phyloP scores from a whole-genome alignment of 2,329 filamentous ascomycete species.

The Ascosphaera pollenicola region DNA sequence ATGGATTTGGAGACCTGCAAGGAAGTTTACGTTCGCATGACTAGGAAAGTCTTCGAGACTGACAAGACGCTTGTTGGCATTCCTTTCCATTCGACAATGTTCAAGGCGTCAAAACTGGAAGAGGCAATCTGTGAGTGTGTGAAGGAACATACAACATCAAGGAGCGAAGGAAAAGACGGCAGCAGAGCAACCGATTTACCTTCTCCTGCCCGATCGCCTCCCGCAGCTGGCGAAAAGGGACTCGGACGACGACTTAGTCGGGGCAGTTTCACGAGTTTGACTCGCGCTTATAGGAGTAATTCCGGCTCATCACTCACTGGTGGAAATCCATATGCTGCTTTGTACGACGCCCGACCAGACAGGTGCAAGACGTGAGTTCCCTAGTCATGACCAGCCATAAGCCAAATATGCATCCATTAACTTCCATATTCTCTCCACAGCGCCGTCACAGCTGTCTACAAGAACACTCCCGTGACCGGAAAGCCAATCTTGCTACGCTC shows the following conservation, averaged over 20 bases:
- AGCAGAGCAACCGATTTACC: slow-evolving; percentile 13
- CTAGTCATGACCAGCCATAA: neutral
- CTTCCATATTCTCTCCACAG: slow-evolving; percentile 22
- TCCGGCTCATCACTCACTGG: no score
- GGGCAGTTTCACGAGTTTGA: no score
- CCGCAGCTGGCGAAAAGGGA: slow-evolving; percentile 27
- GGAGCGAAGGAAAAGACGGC: slow-evolving; percentile 64
- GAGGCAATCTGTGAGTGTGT: slow-evolving; percentile 84
- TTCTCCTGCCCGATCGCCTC: neutral
- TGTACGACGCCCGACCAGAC: slow-evolving; percentile 75
- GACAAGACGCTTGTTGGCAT: slow-evolving; percentile 97
- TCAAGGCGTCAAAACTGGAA: slow-evolving; percentile 91
- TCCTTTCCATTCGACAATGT: slow-evolving; percentile 78
- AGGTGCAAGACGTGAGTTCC: slow-evolving; percentile 66
- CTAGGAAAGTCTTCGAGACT: slow-evolving; percentile 83
- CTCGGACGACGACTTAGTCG: slow-evolving; percentile 33
- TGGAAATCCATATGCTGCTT: slow-evolving; percentile 61
- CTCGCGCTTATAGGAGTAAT: no score
- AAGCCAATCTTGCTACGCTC: slow-evolving; percentile 61
- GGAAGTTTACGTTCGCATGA: slow-evolving; percentile 89
- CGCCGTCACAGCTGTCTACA: slow-evolving; percentile 76
- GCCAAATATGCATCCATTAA: neutral
- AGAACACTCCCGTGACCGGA: slow-evolving; percentile 48
- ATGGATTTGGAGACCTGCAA: slow-evolving; percentile 94
- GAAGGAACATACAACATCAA: slow-evolving; percentile 57